Percentiles rank a stretch among this genome's conserved stretches.
Conservation (phyloP, 163 green algal species). For the Coccomyxa subellipsoidea region DNA sequence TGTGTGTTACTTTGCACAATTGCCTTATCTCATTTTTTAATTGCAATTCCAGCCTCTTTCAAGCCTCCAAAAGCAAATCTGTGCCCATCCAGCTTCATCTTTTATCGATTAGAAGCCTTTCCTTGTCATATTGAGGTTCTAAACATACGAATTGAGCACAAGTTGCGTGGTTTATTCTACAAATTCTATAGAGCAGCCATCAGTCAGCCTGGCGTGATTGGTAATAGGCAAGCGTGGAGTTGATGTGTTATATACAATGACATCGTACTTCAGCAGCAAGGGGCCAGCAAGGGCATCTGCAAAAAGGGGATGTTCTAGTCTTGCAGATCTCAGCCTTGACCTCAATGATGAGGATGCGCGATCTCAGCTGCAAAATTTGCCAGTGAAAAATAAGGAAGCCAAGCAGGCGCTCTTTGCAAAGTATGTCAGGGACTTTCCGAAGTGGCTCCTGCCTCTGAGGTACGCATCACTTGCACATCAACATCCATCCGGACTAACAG, state of each 20-base stretch:
- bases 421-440: conserved; percentile 7
- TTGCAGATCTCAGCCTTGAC: not conserved
- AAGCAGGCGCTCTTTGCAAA: conserved; percentile 10
- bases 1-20: too few species aligned
- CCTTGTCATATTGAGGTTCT: too few species aligned
- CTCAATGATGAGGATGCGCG: not conserved
- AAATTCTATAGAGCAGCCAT: too few species aligned
- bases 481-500: too few species aligned
- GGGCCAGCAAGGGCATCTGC: not conserved
- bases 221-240: not conserved
- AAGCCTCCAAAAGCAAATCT: too few species aligned
- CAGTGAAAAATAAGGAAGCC: conserved; percentile 18
- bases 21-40: too few species aligned
- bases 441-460: conserved; percentile 22
- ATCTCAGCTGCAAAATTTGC: conserved; percentile 17
- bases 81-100: too few species aligned
- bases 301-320: not conserved
- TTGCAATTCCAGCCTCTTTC: too few species aligned
- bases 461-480: not conserved
- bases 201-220: not conserved
- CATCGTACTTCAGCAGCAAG: not conserved
- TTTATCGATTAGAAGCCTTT: too few species aligned
- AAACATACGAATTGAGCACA: too few species aligned
- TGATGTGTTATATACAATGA: not conserved
- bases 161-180: too few species aligned